Percentiles rank a stretch among this genome's conserved stretches.
phyloP scores from a whole-genome alignment of 2,329 filamentous ascomycete genomes.

The Neurospora sp. region DNA sequence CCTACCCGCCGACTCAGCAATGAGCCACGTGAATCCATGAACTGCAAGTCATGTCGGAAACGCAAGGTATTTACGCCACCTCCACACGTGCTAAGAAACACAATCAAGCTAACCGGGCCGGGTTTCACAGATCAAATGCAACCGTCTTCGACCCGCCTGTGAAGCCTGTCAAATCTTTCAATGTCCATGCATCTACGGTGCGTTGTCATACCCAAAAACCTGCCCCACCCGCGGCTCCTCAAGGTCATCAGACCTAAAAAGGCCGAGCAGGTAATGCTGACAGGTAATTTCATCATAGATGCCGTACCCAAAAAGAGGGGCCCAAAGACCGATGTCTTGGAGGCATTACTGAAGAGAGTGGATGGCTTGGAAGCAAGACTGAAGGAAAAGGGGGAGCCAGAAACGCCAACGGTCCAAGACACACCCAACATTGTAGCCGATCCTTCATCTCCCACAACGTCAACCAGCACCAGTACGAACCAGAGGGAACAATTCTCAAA shows the following conservation, averaged over 20 bases:
- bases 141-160: constrained; percentile 71
- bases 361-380: constrained; percentile 75
- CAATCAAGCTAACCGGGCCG: neutral
- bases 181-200: constrained; percentile 81
- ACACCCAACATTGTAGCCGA: constrained; percentile 15
- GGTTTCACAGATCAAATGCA: constrained; percentile 71
- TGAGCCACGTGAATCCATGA: constrained; percentile 83
- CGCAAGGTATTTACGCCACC: constrained; percentile 55
- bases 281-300: constrained; percentile 38
- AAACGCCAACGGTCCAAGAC: constrained; percentile 20
- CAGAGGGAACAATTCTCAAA: neutral
- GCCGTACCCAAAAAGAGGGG: constrained; percentile 83
- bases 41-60: constrained; percentile 89
- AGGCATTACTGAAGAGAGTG: constrained; percentile 73
- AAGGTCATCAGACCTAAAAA: neutral
- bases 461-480: constrained; percentile 15
- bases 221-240: neutral
- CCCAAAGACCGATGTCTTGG: constrained; percentile 81
- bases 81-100: neutral
- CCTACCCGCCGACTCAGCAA: constrained; percentile 60
- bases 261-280: neutral
- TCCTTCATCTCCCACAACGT: constrained; percentile 6
- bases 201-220: constrained; percentile 17
- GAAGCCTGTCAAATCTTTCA: constrained; percentile 87
- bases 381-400: constrained; percentile 50